Percentiles rank a stretch among this genome's conserved stretches.
Evolutionary conservation across 306 rosid genomes (phyloP).

Genomic region (Ochetophila trinervis): DNA sequence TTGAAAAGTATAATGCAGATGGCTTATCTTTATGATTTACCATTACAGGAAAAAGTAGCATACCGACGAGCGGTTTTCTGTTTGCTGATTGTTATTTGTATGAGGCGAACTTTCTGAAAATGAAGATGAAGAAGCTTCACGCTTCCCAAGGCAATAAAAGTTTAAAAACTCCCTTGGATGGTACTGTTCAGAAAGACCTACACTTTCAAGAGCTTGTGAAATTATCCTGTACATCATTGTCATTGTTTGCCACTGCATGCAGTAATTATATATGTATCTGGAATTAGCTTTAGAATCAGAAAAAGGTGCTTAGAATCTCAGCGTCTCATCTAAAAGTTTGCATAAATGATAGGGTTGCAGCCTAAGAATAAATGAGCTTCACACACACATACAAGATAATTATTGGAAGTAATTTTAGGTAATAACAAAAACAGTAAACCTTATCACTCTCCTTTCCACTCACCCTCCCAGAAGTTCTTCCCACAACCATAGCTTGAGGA

Average conservation of each 20-base stretch:
- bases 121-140: slow-evolving; percentile 31
- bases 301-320: too few species aligned
- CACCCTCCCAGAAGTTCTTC: too few species aligned
- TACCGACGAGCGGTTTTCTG: slow-evolving; percentile 55
- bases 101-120: background rate
- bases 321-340: too few species aligned
- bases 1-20: too few species aligned
- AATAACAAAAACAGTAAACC: too few species aligned
- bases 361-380: too few species aligned
- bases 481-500: too few species aligned
- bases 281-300: background rate
- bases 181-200: slow-evolving; percentile 41
- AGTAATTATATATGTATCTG: background rate
- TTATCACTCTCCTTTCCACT: too few species aligned
- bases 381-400: too few species aligned
- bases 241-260: slow-evolving; percentile 66
- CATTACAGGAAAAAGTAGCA: slow-evolving; percentile 4
- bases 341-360: too few species aligned
- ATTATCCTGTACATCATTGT: slow-evolving; percentile 62
- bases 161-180: slow-evolving; percentile 69
- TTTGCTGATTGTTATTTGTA: slow-evolving; percentile 4
- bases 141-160: slow-evolving; percentile 69
- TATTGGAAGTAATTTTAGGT: too few species aligned
- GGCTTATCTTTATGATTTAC: background rate
- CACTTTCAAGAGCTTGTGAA: slow-evolving; percentile 48